Conservation (phyloP, 176 grass and related monocot genomes). For the Hsuehochloa calcarea region DNA sequence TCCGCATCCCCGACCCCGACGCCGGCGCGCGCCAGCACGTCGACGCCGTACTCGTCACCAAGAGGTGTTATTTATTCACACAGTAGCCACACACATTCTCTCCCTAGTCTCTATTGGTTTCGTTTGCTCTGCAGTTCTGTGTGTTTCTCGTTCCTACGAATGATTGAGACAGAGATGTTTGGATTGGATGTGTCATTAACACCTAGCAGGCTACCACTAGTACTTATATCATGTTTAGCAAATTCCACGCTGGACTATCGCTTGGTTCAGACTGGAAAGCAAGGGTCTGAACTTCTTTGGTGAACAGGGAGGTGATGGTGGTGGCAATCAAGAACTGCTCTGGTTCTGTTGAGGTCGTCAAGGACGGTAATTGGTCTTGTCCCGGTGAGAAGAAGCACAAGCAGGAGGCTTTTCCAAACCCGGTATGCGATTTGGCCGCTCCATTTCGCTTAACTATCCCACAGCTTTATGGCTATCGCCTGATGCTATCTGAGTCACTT, state of each 20-base stretch:
- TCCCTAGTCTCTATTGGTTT: not conserved
- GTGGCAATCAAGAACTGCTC: slow-evolving; percentile 69
- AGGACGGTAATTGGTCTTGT: slow-evolving; percentile 77
- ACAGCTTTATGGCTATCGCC: not conserved
- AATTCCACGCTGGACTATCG: not conserved
- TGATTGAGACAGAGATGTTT: not conserved
- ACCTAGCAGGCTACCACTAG: too few relatives aligned
- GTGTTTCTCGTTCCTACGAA: not conserved
- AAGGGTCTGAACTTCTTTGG: slow-evolving; percentile 7
- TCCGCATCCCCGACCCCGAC: slow-evolving; percentile 90
- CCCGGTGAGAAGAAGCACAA: slow-evolving; percentile 64
- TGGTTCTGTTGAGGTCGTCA: slow-evolving; percentile 66
- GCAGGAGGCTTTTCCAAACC: slow-evolving; percentile 53
- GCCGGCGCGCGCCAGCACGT: slow-evolving; percentile 70
- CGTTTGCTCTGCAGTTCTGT: not conserved
- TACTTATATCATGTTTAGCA: not conserved
- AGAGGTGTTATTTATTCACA: slow-evolving; percentile 26
- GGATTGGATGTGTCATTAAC: too few relatives aligned
- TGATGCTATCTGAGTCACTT: not conserved
- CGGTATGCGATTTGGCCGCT: slow-evolving; percentile 42
- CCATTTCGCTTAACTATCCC: not conserved
- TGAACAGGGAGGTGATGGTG: slow-evolving; percentile 82
- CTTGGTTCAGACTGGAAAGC: not conserved
- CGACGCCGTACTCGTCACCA: slow-evolving; percentile 76
- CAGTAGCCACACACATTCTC: too few relatives aligned